Conservation (phyloP, 2,329 filamentous ascomycete species). For the Aspergillus fijiensis region DNA sequence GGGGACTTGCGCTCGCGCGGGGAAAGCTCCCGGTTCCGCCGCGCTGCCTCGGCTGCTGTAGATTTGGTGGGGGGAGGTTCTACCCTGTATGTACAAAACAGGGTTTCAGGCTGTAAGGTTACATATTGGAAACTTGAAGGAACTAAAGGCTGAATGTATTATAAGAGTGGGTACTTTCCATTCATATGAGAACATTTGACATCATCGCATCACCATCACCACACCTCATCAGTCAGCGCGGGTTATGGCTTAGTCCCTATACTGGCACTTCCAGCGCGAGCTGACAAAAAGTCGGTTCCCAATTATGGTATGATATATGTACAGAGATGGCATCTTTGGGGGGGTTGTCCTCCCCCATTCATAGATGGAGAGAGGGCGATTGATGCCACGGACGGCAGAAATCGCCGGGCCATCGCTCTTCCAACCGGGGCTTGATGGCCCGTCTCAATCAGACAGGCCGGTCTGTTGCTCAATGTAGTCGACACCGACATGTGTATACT, state of each 20-base stretch:
- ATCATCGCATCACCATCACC: not conserved
- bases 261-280: not conserved
- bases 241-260: not conserved
- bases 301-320: not conserved
- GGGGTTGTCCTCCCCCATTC: not conserved
- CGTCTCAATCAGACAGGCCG: too few relatives aligned
- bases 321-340: not conserved
- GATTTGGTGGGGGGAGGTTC: not conserved
- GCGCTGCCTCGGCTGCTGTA: not conserved
- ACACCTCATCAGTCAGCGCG: not conserved
- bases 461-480: not conserved
- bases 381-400: not conserved
- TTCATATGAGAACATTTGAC: not conserved
- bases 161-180: not conserved
- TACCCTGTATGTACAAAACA: too few relatives aligned
- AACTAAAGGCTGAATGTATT: not conserved
- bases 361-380: not conserved
- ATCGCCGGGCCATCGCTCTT: not conserved
- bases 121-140: too few relatives aligned
- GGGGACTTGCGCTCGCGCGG: too few relatives aligned
- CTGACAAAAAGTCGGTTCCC: not conserved
- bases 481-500: not conserved
- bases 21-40: too few relatives aligned
- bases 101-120: too few relatives aligned
- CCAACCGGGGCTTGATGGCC: not conserved